Evolutionary conservation across 2,329 filamentous ascomycete species (phyloP), one percentile per base, ranked within the genome.

Genomic region (Rachicladosporium sp.): DNA sequence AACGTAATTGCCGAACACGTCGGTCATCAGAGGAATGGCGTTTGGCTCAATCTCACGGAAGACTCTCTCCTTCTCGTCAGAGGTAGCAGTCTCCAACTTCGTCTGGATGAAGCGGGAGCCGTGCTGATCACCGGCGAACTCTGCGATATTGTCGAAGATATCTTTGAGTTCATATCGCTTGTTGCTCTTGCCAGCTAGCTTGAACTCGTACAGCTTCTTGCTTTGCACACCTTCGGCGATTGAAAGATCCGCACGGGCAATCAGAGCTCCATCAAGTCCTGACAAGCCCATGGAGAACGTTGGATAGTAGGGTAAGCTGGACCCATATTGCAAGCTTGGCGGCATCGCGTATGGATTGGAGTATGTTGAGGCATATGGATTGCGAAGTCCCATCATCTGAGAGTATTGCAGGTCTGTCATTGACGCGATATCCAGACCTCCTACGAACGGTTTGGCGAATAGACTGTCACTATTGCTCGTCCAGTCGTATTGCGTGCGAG

Each of bases 1-100:
- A 29, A 98, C 91, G 56, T 96, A 98, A 60, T 98, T 98, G 39
- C 91, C 91, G 56, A 95, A 98, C 0, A 96, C 81, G 58, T 96
- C 91, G 34, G 81, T 89, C 86, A 94, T 95, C 35, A 98, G 67
- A 54, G 89, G 86, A 23, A 93, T 62, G 1, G 82, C 78, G 49
- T 98, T 91, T 1, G 78, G 75, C 50, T 83, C 74, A 34, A 98
- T 86, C 60, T 96, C 91, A 1, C 73, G 70, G 66, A 95, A 96
- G 1, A 96, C 75, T 41, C 80, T 79, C 27, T 93, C 85, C 62
- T 95, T 96, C 56, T 95, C 89, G 45, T 96, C 91, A 53, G 87
- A 94, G 57, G 93, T 95, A 40, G 91, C 91, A 1, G 78, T 82
- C 59, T 91, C 83, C 3, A 98, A 73, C 61, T 93, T 95, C 50